A percentile compares a stretch with the other conserved stretches of the same genome.
These are phyloP conservation scores for Viola odorata DNA, from an alignment of 345 rosid species.

Conservation along the genomic window DNA sequence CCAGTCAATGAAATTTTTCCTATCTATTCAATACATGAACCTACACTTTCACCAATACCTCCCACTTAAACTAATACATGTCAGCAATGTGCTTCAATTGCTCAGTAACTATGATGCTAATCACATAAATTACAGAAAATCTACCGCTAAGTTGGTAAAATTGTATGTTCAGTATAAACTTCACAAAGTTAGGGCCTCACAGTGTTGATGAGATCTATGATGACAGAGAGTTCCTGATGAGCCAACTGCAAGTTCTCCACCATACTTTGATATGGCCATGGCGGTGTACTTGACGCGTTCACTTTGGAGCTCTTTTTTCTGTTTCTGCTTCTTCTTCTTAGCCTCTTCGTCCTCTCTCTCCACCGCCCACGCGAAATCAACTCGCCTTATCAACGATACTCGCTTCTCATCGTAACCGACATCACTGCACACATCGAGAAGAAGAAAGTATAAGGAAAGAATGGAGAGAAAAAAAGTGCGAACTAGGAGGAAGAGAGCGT, in stretches of 20 bases:
- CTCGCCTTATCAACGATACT: constrained; percentile 62
- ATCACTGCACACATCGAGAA: constrained; percentile 36
- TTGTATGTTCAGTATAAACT: no score
- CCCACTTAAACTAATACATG: no score
- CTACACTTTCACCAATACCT: no score
- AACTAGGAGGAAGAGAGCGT: constrained; percentile 16
- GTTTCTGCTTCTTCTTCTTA: constrained; percentile 42
- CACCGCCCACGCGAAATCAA: constrained; percentile 91
- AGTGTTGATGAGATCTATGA: constrained; percentile 82
- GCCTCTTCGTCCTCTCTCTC: constrained; percentile 55
- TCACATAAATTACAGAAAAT: no score
- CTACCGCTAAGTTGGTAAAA: no score
- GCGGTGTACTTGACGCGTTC: constrained; percentile 33
- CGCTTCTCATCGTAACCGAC: constrained; percentile 73
- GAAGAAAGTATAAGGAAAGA: background rate
- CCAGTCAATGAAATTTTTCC: no score
- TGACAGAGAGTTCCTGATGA: constrained; percentile 85
- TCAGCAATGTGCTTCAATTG: no score
- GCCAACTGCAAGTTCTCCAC: constrained; percentile 86
- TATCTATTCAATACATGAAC: no score
- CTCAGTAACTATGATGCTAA: no score
- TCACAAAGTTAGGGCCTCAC: constrained; percentile 23
- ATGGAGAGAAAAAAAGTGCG: background rate
- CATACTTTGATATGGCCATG: constrained; percentile 84
- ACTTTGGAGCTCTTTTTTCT: constrained; percentile 63